Base-by-base conservation (phyloP, 495 filamentous ascomycete species). In the Trichoderma parareesei region DNA sequence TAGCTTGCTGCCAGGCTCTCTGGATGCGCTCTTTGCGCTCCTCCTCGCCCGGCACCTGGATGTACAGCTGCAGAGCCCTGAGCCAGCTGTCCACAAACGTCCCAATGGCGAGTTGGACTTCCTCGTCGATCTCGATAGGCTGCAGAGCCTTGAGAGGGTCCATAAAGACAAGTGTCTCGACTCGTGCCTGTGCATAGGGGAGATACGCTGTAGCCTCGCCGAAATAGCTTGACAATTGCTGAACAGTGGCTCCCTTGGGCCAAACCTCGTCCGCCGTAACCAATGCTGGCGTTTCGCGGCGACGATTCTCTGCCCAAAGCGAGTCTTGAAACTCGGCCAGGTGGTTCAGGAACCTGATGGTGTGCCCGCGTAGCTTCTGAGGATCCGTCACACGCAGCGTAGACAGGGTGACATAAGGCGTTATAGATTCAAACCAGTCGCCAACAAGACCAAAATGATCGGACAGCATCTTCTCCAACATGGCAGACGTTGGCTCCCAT, bases 81-180 rank as follows among this genome's bases (percentile, higher is more conserved):
- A 37, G 53, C 61, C 68, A 73, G 59, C 67, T 62, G 11, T 73
- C 67, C 6, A 68, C 64, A 40, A 70, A 70, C 27, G 38, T 33
- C 16, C 60, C 61, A 48, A 71, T 67, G 3, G 67, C 68, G 13
- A 10, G 20, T 14, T n/a, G 40, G 8, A 20, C 27, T 42, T 69
- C 70, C 13, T 49, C 10, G 11, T 71, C 68, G 6, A 40, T 18
- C n/a, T 69, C 67, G 11, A 53, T 38, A 4, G 65, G 63, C 38
- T 38, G 16, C 16, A 66, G 49, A 18, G 71, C n/a, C 2, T 11
- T 18, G 18, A 63, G 27, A 46, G 65, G 38, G 1, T 62, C 46
- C 1, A 59, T 63, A 57, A 73, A 70, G 14, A 73, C 61, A 8
- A 73, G 62, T 35, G 43, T 42, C 20, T 67, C 38, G 8, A 68